Conservation (phyloP, 78 protist species). For the Polysphondylium violaceum region DNA sequence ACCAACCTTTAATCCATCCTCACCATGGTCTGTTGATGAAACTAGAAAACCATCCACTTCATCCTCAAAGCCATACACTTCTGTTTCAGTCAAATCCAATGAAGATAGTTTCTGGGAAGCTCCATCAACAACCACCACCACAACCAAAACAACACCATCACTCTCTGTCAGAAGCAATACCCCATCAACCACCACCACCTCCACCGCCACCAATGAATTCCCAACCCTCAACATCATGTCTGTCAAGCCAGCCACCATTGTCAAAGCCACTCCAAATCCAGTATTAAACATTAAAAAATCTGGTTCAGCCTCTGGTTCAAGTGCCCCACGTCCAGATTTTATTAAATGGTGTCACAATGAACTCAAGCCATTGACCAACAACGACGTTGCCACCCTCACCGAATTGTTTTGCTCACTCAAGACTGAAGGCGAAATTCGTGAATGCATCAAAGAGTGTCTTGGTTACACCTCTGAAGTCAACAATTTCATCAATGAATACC, state of each 20-base stretch:
- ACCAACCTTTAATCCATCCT: slow-evolving; percentile 27
- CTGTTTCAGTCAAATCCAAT: neutral
- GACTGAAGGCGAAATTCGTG: slow-evolving; percentile 70
- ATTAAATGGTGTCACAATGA: slow-evolving; percentile 77
- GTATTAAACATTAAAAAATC: neutral
- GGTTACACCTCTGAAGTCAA: slow-evolving; percentile 50
- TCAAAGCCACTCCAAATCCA: neutral
- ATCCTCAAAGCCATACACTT: neutral
- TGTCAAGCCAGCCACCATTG: slow-evolving; percentile 24
- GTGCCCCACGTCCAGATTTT: slow-evolving; percentile 38
- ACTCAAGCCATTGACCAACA: slow-evolving; percentile 66
- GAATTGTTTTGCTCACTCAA: slow-evolving; percentile 52
- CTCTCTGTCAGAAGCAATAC: slow-evolving; percentile 27
- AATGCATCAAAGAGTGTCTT: slow-evolving; percentile 62
- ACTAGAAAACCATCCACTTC: neutral
- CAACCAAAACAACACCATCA: slow-evolving; percentile 9
- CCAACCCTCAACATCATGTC: slow-evolving; percentile 47
- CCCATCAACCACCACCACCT: neutral
- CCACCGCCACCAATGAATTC: neutral
- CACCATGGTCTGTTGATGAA: slow-evolving; percentile 68
- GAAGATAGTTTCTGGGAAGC: slow-evolving; percentile 35
- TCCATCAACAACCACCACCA: neutral
- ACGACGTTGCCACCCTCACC: slow-evolving; percentile 56
- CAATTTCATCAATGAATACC: slow-evolving; percentile 54
- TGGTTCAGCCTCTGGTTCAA: neutral